Evolutionary conservation across 495 filamentous ascomycete species (phyloP).

Genomic region (Articulospora tetracladia): DNA sequence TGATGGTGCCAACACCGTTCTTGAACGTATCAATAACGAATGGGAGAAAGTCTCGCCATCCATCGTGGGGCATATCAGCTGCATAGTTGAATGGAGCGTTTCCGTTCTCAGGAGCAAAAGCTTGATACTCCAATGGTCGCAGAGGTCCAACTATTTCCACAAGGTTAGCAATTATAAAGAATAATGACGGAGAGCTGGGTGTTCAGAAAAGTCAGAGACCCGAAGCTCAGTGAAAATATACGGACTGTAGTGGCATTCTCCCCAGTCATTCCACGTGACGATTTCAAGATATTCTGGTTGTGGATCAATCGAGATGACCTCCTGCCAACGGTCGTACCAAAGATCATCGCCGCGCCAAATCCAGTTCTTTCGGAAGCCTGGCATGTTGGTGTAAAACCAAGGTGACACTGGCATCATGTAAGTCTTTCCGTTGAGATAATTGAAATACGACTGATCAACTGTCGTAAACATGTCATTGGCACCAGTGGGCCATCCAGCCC

Average conservation of each 20-base stretch:
- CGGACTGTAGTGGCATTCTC: neutral
- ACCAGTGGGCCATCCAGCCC: neutral
- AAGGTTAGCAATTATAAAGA: neutral
- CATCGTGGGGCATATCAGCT: neutral
- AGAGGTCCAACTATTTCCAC: neutral
- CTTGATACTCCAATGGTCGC: neutral
- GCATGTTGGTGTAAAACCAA: neutral
- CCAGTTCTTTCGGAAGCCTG: neutral
- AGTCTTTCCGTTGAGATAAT: neutral
- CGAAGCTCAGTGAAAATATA: neutral
- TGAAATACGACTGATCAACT: neutral
- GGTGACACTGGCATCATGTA: neutral
- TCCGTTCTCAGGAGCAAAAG: neutral
- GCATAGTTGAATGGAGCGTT: neutral
- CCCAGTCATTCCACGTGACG: neutral
- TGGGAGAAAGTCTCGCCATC: neutral
- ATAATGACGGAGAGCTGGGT: too few species aligned
- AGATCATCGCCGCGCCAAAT: neutral
- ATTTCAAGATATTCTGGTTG: neutral
- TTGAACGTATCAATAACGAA: neutral
- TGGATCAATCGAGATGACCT: neutral
- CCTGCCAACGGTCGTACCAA: neutral
- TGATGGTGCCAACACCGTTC: neutral
- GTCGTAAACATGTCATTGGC: neutral
- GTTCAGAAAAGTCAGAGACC: too few species aligned